Conservation (phyloP, 768 basidiomycete genomes). For the Chalciporus sphaerocephalus region DNA sequence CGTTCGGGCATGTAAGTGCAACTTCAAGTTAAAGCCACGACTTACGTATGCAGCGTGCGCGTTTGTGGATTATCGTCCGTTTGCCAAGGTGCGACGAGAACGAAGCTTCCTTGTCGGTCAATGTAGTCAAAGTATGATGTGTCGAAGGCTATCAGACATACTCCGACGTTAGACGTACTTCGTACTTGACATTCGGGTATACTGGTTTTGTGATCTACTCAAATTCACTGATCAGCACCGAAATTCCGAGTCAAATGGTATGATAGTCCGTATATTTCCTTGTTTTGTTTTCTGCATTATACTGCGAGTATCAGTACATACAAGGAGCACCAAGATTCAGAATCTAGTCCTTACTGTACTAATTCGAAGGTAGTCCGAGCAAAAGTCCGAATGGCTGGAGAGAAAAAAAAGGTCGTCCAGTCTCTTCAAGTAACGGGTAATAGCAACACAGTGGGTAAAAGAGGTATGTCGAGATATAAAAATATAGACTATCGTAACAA, state of each 20-base stretch:
- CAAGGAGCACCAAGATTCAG: neutral
- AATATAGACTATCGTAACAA: conserved; percentile 28
- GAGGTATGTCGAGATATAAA: conserved; percentile 22
- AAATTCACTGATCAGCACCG: too few species aligned
- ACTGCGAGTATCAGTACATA: conserved; percentile 9
- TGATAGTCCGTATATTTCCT: conserved; percentile 82
- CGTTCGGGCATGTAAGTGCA: too few species aligned
- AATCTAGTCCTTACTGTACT: conserved; percentile 10
- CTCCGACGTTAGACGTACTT: too few species aligned
- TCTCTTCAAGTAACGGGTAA: neutral
- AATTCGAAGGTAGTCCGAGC: conserved; percentile 10
- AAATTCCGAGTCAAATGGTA: conserved; percentile 48
- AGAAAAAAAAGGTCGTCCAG: too few species aligned
- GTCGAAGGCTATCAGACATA: neutral
- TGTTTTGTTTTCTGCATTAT: conserved; percentile 52
- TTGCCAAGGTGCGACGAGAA: too few species aligned
- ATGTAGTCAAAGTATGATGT: too few species aligned
- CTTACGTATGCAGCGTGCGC: too few species aligned
- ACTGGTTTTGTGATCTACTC: too few species aligned
- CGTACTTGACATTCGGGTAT: too few species aligned
- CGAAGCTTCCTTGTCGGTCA: too few species aligned
- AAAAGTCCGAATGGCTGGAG: neutral
- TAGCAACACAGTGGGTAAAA: conserved; percentile 6
- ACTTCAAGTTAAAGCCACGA: neutral
- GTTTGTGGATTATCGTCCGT: too few species aligned